phyloP scores from a whole-genome alignment of 352 stramenopile genomes.

The Albugo laibachii region DNA sequence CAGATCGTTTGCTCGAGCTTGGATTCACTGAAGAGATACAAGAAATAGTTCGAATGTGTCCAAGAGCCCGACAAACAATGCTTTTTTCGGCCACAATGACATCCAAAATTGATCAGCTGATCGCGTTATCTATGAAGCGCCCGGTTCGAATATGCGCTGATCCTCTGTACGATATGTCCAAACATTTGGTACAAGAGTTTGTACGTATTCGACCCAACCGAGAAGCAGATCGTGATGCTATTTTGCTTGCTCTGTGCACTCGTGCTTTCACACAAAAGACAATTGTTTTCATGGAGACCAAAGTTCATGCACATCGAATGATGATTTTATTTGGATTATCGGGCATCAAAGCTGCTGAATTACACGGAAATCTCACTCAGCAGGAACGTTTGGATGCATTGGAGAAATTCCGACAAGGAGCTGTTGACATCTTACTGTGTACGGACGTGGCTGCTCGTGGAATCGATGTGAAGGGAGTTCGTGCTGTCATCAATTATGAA shows the following conservation, averaged over 20 bases:
- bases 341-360: conserved; percentile 91
- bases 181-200: conserved; percentile 96
- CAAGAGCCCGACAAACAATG: conserved; percentile 91
- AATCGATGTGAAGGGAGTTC: conserved; percentile 93
- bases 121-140: conserved; percentile 92
- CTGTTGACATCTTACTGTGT: conserved; percentile 91
- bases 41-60: conserved; percentile 92
- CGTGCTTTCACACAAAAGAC: conserved; percentile 89
- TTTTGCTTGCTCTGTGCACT: conserved; percentile 88
- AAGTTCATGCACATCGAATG: conserved; percentile 89
- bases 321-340: conserved; percentile 92
- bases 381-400: conserved; percentile 91
- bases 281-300: conserved; percentile 99
- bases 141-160: conserved; percentile 90
- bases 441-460: conserved; percentile 97
- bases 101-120: conserved; percentile 94
- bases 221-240: conserved; percentile 88
- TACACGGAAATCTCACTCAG: conserved; percentile 97
- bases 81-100: conserved; percentile 98
- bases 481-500: conserved; percentile 99
- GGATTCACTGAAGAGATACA: conserved; percentile 95
- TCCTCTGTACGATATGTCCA: conserved; percentile 88
- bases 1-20: conserved; percentile 93
- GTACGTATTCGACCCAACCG: conserved; percentile 84
- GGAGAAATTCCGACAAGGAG: conserved; percentile 88